Conservation (phyloP, 208 protist species). For the Trypanosoma avium region DNA sequence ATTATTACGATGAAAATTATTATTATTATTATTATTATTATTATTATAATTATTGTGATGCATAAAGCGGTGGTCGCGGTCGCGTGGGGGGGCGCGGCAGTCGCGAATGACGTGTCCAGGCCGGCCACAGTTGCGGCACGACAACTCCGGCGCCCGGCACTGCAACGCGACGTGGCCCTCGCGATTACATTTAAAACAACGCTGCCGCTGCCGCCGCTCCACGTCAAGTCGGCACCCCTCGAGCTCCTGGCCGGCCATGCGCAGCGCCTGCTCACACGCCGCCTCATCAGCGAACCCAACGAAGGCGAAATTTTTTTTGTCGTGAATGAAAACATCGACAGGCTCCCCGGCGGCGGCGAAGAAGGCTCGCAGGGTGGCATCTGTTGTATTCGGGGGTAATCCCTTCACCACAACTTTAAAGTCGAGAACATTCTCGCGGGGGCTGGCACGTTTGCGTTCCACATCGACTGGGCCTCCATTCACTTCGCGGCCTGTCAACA, state of each 20-base stretch:
- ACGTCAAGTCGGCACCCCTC: constrained; percentile 40
- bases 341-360: constrained; percentile 51
- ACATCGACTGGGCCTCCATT: constrained; percentile 31
- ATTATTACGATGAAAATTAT: no score
- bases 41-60: constrained; percentile 2
- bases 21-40: not conserved
- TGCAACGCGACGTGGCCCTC: constrained; percentile 62
- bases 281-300: constrained; percentile 46
- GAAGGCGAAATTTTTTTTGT: constrained; percentile 41
- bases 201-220: constrained; percentile 45
- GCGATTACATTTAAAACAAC: constrained; percentile 65
- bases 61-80: not conserved
- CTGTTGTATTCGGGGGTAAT: constrained; percentile 30
- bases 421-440: constrained; percentile 24
- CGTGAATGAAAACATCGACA: constrained; percentile 44
- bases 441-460: constrained; percentile 33
- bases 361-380: constrained; percentile 37
- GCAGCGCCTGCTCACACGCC: constrained; percentile 48
- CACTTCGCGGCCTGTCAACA: constrained; percentile 16
- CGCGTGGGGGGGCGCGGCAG: constrained; percentile 29
- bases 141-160: constrained; percentile 33
- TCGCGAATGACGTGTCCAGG: constrained; percentile 46
- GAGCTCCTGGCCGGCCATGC: constrained; percentile 43
- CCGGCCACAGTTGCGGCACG: constrained; percentile 50
- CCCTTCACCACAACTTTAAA: constrained; percentile 45